Evolutionary conservation across 2,329 filamentous ascomycete genomes (phyloP), one percentile per base, ranked within the genome.

Genomic region (Zasmidium cellare): DNA sequence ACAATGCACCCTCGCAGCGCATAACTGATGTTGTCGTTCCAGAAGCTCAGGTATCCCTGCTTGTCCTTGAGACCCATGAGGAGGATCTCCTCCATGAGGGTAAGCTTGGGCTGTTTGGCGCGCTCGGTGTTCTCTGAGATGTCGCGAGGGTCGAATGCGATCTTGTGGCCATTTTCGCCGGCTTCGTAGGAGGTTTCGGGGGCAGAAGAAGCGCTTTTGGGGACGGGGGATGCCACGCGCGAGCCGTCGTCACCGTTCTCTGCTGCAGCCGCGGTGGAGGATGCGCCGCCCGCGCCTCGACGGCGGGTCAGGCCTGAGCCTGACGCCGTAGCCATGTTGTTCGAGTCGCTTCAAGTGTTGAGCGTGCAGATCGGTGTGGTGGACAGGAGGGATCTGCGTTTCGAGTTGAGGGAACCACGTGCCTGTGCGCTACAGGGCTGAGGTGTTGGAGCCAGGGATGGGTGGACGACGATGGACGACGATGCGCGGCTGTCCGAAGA

Each of bases 11-110:
- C 94, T 75, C 94, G 88, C 62, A 99, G 84, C 65, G 94, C 94
- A 76, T 99, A 99, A 60, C 92, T 97, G 72, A 99, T 99, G 79
- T 99, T 99, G 79, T 99, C 94, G 79, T 99, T 99, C 94, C 94
- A 99, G 79, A 99, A 99, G 25, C 93, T 97, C 63, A 99, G 87
- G 74, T 99, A 97, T 65, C 94, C 94, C 87, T 99, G 94, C 81
- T 97, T 99, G 78, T 99, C 94, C 79, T 99, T 99, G 71, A 99
- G 80, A 11, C 94, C 94, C 77, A 99, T 85, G 70, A 99, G 82
- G 72, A 99, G 82, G 55, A 99, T 89, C 79, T 99, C 94, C 80
- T 99, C 94, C 94, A 99, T 99, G 74, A 99, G 81, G 41, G 94
- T 99, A 74, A 99, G 81, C 82, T 97, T 99, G 49, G 94, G 94